Evolutionary conservation across 2,329 filamentous ascomycete species (phyloP).

Genomic region (Lasiodiplodia hormozganensis): DNA sequence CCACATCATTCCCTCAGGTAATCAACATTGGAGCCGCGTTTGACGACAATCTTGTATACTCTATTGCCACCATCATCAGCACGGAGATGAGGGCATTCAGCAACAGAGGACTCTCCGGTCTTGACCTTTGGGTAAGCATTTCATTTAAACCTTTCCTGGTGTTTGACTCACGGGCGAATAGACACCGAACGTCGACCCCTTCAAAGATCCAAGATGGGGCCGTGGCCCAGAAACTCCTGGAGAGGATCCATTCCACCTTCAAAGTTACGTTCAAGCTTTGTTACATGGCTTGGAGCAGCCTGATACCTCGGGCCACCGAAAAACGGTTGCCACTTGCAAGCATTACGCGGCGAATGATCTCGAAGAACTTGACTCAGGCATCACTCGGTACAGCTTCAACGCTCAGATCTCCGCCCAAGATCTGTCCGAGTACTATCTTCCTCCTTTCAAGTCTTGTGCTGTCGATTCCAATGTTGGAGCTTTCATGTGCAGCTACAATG

Average conservation of each 20-base stretch:
- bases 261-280: slow-evolving; percentile 58
- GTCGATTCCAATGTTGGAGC: slow-evolving; percentile 52
- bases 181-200: slow-evolving; percentile 72
- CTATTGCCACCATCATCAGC: slow-evolving; percentile 62
- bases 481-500: slow-evolving; percentile 66
- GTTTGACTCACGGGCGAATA: neutral
- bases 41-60: slow-evolving; percentile 66
- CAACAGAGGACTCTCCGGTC: slow-evolving; percentile 62
- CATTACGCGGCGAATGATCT: slow-evolving; percentile 49
- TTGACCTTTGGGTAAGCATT: slow-evolving; percentile 57
- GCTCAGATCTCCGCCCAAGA: slow-evolving; percentile 66
- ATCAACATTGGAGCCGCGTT: slow-evolving; percentile 69
- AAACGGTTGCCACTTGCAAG: slow-evolving; percentile 56
- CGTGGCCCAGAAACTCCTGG: slow-evolving; percentile 65
- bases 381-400: slow-evolving; percentile 57
- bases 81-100: slow-evolving; percentile 71
- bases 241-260: slow-evolving; percentile 61
- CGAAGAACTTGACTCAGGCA: slow-evolving; percentile 30
- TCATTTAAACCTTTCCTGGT: accelerated
- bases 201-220: slow-evolving; percentile 69
- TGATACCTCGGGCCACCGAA: slow-evolving; percentile 40
- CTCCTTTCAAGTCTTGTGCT: slow-evolving; percentile 64
- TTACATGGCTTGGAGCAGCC: slow-evolving; percentile 59
- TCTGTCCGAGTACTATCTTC: slow-evolving; percentile 71
- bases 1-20: slow-evolving; percentile 71